phyloP scores from a whole-genome alignment of 2,329 filamentous ascomycete species.

The Cadophora sp. region DNA sequence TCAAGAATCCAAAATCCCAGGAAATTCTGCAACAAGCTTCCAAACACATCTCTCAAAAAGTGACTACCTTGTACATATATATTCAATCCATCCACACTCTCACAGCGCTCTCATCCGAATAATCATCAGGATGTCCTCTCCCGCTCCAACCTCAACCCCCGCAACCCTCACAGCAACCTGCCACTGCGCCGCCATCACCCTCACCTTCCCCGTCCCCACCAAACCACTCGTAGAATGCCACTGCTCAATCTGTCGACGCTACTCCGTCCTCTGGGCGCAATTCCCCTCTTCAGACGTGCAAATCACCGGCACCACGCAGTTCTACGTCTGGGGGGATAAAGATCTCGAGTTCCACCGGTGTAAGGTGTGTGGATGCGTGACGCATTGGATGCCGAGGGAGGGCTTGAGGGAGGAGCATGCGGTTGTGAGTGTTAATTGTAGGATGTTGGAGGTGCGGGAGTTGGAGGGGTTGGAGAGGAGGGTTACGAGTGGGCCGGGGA shows the following conservation, averaged over 20 bases:
- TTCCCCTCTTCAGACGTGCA: slow-evolving; percentile 7
- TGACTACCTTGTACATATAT: too few relatives aligned
- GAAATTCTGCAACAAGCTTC: too few relatives aligned
- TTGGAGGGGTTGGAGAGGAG: slow-evolving; percentile 7
- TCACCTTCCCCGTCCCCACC: slow-evolving; percentile 3
- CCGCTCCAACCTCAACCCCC: not conserved
- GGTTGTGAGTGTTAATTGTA: slow-evolving; percentile 16
- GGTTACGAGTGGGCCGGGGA: not conserved
- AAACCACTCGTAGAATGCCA: slow-evolving; percentile 16
- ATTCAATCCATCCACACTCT: too few relatives aligned
- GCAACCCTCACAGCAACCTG: slow-evolving; percentile 1
- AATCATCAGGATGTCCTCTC: not conserved
- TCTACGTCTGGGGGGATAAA: slow-evolving; percentile 19
- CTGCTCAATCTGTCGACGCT: slow-evolving; percentile 22
- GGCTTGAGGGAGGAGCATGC: slow-evolving; percentile 3
- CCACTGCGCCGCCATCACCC: not conserved
- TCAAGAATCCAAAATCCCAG: too few relatives aligned
- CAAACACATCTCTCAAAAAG: too few relatives aligned
- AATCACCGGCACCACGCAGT: slow-evolving; percentile 9
- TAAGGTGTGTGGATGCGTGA: slow-evolving; percentile 17
- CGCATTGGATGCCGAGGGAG: slow-evolving; percentile 16
- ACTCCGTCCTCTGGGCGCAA: slow-evolving; percentile 9
- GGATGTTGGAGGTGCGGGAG: slow-evolving; percentile 13
- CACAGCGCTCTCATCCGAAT: too few relatives aligned
- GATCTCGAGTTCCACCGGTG: slow-evolving; percentile 18